Percentiles rank a stretch among this genome's conserved stretches.
Evolutionary conservation across 2,329 filamentous ascomycete species (phyloP).

Genomic region (Teratosphaeria epicoccoides): DNA sequence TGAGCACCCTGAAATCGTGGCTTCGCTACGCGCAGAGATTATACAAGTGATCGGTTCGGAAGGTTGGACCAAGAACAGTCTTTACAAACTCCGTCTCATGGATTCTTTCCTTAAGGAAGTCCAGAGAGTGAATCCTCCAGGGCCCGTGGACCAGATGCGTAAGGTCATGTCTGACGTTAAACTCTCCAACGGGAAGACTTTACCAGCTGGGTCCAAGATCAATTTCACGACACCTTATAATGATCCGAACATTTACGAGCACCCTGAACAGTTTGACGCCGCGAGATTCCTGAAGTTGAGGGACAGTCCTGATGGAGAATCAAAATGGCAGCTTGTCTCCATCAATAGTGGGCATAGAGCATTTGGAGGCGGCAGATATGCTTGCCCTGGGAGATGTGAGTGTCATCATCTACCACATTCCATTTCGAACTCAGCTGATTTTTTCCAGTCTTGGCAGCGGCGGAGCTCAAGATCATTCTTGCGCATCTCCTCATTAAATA

Average conservation of each 20-base stretch:
- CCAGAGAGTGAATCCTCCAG: slow-evolving; percentile 14
- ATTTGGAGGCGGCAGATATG: slow-evolving; percentile 24
- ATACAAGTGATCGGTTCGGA: slow-evolving; percentile 13
- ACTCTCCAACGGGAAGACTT: not conserved
- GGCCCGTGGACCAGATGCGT: not conserved
- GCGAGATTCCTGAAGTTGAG: not conserved
- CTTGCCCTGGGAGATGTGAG: slow-evolving; percentile 24
- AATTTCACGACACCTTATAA: not conserved
- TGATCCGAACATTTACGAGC: not conserved
- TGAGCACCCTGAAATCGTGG: slow-evolving; percentile 14
- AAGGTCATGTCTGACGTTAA: not conserved
- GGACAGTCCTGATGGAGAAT: not conserved
- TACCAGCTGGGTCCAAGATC: not conserved
- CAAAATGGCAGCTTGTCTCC: slow-evolving; percentile 1
- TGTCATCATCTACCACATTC: not conserved
- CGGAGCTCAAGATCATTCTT: slow-evolving; percentile 27
- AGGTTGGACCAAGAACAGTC: slow-evolving; percentile 18
- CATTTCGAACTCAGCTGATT: not conserved
- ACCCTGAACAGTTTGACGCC: not conserved
- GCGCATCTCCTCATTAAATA: slow-evolving; percentile 25
- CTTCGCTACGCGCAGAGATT: slow-evolving; percentile 19
- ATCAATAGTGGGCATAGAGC: slow-evolving; percentile 13
- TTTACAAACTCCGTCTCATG: slow-evolving; percentile 21
- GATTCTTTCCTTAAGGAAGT: slow-evolving; percentile 25
- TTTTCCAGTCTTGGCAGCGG: slow-evolving; percentile 19